Conservation (phyloP, 1,284 basidiomycete species). For the Leccinum solheimii region DNA sequence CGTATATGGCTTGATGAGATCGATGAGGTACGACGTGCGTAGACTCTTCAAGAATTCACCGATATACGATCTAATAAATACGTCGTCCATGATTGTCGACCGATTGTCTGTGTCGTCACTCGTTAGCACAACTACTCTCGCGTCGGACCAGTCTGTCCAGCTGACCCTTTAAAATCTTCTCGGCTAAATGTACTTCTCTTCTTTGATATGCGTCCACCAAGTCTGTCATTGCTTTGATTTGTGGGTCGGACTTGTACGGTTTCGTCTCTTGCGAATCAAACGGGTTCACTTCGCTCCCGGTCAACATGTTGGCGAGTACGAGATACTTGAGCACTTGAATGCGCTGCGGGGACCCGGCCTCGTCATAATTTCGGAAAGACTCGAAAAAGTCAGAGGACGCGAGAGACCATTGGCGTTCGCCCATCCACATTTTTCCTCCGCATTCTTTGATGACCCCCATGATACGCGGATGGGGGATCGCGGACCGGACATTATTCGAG, state of each 20-base stretch:
- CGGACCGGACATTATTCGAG: conserved; percentile 88
- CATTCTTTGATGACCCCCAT: conserved; percentile 99
- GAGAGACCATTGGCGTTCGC: conserved; percentile 97
- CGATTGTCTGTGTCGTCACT: conserved; percentile 68
- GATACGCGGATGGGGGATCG: conserved; percentile 97
- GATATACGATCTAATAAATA: conserved; percentile 92
- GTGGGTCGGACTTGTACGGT: conserved; percentile 96
- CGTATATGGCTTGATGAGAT: conserved; percentile 96
- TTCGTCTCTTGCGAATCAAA: conserved; percentile 99
- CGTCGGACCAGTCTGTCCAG: neutral
- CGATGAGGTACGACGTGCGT: conserved; percentile 94
- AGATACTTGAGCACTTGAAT: conserved; percentile 99
- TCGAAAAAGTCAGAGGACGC: conserved; percentile 99
- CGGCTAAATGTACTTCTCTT: conserved; percentile 93
- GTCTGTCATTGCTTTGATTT: conserved; percentile 98
- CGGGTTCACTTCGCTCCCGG: conserved; percentile 97
- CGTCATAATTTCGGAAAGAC: conserved; percentile 98
- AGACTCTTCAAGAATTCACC: conserved; percentile 92
- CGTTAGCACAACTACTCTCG: neutral
- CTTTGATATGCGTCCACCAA: conserved; percentile 95
- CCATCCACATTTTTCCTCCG: conserved; percentile 99
- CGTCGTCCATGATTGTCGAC: conserved; percentile 92
- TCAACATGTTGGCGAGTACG: conserved; percentile 97
- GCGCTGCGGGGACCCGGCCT: conserved; percentile 93
- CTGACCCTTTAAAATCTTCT: conserved; percentile 87